phyloP scores from a whole-genome alignment of 2,329 filamentous ascomycete species.

The Neodidymelliopsis sp. region DNA sequence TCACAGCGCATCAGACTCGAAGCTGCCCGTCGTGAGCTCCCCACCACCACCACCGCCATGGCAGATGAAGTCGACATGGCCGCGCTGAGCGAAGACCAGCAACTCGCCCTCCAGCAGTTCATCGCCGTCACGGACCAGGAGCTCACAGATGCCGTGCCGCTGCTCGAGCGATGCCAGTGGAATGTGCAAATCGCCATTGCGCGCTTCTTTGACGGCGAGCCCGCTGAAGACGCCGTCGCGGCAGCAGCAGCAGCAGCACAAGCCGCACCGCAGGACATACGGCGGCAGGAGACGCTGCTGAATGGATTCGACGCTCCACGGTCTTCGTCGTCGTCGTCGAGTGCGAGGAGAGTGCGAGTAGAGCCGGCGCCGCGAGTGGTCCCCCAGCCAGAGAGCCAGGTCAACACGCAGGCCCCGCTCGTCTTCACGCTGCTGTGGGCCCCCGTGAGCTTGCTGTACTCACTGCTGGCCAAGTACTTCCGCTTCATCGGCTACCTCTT shows the following conservation, averaged over 20 bases:
- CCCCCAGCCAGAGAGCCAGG: constrained; percentile 71
- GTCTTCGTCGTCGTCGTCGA: constrained; percentile 45
- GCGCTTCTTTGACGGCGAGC: constrained; percentile 97
- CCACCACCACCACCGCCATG: constrained; percentile 40
- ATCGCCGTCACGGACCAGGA: constrained; percentile 88
- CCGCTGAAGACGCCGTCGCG: constrained; percentile 75
- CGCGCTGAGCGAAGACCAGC: constrained; percentile 78
- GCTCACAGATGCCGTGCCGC: constrained; percentile 73
- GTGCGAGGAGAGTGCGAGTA: constrained; percentile 48
- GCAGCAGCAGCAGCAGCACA: constrained; percentile 74
- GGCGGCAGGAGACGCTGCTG: constrained; percentile 76
- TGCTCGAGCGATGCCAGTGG: constrained; percentile 90
- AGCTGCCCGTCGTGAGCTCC: no score
- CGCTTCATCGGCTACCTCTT: constrained; percentile 79
- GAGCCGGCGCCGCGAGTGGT: constrained; percentile 85
- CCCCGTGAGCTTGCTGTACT: constrained; percentile 81
- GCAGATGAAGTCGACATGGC: constrained; percentile 63
- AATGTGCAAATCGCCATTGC: constrained; percentile 96
- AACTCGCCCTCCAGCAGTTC: constrained; percentile 85
- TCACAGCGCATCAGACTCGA: no score
- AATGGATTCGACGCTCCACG: constrained; percentile 53
- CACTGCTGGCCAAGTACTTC: constrained; percentile 72
- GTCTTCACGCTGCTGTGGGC: constrained; percentile 80
- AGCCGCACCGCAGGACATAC: constrained; percentile 66
- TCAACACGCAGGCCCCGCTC: constrained; percentile 74